Evolutionary conservation across 768 basidiomycete genomes (phyloP).

Genomic region (Crucibulum laeve): DNA sequence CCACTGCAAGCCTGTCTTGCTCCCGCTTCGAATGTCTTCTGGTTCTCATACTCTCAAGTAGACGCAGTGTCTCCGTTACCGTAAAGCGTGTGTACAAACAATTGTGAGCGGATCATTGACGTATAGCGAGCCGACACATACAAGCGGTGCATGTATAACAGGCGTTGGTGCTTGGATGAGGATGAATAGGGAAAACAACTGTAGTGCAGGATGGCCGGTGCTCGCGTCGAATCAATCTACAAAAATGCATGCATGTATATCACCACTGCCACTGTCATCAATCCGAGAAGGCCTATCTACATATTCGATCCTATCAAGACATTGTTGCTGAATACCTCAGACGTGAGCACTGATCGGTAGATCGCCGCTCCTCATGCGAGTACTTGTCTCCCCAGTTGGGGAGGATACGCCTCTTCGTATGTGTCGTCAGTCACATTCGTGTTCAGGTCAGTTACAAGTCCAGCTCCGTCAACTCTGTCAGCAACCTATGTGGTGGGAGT

Average conservation of each 20-base stretch:
- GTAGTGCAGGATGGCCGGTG: background rate
- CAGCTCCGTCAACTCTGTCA: too few relatives aligned
- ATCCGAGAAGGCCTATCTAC: background rate
- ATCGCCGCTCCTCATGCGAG: background rate
- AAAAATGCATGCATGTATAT: background rate
- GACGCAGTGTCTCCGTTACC: background rate
- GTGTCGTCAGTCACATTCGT: too few relatives aligned
- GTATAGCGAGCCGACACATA: background rate
- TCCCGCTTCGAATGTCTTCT: background rate
- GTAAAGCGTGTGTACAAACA: background rate
- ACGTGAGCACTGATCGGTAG: background rate
- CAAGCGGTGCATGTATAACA: too few relatives aligned
- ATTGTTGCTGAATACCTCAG: background rate
- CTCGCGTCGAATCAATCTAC: too few relatives aligned
- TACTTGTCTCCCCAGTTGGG: background rate
- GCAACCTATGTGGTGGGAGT: background rate
- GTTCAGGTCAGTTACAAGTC: too few relatives aligned
- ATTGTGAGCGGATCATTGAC: background rate
- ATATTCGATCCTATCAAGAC: background rate
- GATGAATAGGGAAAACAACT: background rate
- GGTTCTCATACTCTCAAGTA: background rate
- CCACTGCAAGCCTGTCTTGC: background rate
- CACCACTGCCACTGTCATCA: background rate
- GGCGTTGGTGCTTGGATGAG: background rate
- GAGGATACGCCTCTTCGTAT: background rate